Evolutionary conservation across 495 filamentous ascomycete species (phyloP), one percentile per base, ranked within the genome.

Genomic region (Xylaria intraflava): DNA sequence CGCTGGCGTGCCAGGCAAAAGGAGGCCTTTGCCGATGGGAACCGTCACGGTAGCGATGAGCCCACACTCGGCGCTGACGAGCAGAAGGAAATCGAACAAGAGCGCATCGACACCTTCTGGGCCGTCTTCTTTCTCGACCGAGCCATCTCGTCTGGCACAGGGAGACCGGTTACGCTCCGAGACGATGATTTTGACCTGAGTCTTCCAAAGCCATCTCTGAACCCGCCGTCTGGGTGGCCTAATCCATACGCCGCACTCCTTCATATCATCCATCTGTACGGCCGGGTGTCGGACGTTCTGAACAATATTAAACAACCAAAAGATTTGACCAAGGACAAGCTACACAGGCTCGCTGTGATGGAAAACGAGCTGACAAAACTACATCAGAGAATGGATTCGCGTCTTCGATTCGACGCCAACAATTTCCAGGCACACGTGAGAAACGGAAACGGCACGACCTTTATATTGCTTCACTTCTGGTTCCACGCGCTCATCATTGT

Each of bases 391-490:
- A 73, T 89, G 47, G 84, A 88, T 26, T 76, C 78, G 9, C 78
- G 75, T 46, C 79, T 94, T 36, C 83, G 87, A 65, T 92, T 94
- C 70, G 87, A 88, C 64, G 85, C 84, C 14, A 72, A 78, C 46
- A 90, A 90, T 65, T 90, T 91, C 58, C 82, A 83, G 57, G 75
- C 83, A 19, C 90, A 92, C 59, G 84, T 87, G 12, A 85, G 83
- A 61, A 78, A 78, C 26, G 83, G 86, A 35, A 85, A 91, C 55
- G 85, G 88, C 24, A 87, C 87, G 10, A 90, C 87, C 42, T 94
- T 92, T 54, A 85, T 91, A 48, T 76, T 94, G n/a, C 73, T 92
- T 26, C 89, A 94, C 64, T 89, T 92, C 63, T 94, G 89, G 89
- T 92, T 92, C 60, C 89, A 94, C 60, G 87, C 89, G 0, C 69